These are phyloP conservation scores for Piper betle DNA, from an alignment of 164 flowering plant species.

Conservation along the genomic window DNA sequence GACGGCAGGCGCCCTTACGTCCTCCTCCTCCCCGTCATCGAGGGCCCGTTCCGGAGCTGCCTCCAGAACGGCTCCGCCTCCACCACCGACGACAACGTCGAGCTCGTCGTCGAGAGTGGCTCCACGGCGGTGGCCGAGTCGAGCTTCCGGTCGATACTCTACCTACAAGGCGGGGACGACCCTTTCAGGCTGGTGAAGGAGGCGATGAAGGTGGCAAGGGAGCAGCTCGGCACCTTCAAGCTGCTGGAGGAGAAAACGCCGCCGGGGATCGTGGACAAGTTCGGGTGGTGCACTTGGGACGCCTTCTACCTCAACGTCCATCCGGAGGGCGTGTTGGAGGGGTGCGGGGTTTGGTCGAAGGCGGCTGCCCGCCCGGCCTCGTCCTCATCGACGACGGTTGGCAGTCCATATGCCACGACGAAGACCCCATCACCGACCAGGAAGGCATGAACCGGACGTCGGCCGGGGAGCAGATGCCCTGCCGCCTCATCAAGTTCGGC, in stretches of 20 bases:
- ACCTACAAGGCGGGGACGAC: slow-evolving; percentile 58
- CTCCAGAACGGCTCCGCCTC: slow-evolving; percentile 56
- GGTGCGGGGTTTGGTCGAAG: slow-evolving; percentile 41
- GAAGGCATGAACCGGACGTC: slow-evolving; percentile 39
- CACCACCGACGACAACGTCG: slow-evolving; percentile 28
- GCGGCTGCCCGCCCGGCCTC: slow-evolving; percentile 63
- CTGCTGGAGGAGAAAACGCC: slow-evolving; percentile 55
- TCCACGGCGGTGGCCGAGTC: slow-evolving; percentile 33
- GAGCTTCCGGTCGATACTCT: slow-evolving; percentile 25
- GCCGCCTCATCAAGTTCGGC: slow-evolving; percentile 40
- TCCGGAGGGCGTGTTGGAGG: slow-evolving; percentile 60
- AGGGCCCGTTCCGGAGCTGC: slow-evolving; percentile 55
- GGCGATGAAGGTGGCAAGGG: slow-evolving; percentile 33
- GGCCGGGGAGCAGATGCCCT: slow-evolving; percentile 66
- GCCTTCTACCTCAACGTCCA: slow-evolving; percentile 61
- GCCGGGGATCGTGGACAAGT: slow-evolving; percentile 56
- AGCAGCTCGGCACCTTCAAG: slow-evolving; percentile 51
- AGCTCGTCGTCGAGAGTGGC: slow-evolving; percentile 73
- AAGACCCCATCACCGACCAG: slow-evolving; percentile 27
- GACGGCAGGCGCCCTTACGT: slow-evolving; percentile 47
- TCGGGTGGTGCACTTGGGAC: slow-evolving; percentile 92
- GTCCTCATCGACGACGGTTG: slow-evolving; percentile 80
- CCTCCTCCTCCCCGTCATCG: slow-evolving; percentile 60
- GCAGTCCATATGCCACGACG: slow-evolving; percentile 49
- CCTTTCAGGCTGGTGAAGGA: slow-evolving; percentile 42